A percentile compares a stretch with the other conserved stretches of the same genome.
Conservation (phyloP, 257 asterid genomes). For the Rubia yunnanensis region DNA sequence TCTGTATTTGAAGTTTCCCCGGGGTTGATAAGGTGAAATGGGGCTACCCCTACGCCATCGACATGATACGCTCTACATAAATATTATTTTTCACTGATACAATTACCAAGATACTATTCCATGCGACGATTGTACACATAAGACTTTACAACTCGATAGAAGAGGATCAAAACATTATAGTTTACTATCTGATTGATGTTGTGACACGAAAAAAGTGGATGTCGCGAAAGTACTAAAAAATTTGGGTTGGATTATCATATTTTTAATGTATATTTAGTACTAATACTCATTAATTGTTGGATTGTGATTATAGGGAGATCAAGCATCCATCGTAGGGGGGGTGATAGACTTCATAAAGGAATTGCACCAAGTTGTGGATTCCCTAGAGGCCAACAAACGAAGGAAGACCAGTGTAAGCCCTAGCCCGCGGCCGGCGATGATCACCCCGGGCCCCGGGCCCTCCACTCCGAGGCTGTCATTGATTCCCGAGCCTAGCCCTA, state of each 20-base stretch:
- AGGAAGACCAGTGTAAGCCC: slow-evolving; percentile 57
- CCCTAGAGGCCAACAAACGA: slow-evolving; percentile 68
- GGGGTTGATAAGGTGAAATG: too few species aligned
- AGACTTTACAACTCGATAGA: too few species aligned
- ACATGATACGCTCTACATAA: too few species aligned
- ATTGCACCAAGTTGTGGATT: slow-evolving; percentile 65
- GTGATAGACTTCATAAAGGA: slow-evolving; percentile 93
- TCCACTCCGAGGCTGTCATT: slow-evolving; percentile 39
- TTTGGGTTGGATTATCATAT: neutral
- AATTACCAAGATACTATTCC: too few species aligned
- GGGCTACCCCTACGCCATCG: too few species aligned
- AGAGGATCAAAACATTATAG: too few species aligned
- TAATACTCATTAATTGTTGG: neutral
- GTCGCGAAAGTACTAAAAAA: too few species aligned
- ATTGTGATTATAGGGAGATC: slow-evolving; percentile 47
- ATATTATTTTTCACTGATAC: too few species aligned
- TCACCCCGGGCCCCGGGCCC: slow-evolving; percentile 15
- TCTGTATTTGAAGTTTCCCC: too few species aligned
- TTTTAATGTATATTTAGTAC: neutral
- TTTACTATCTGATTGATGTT: too few species aligned
- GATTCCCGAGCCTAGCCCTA: slow-evolving; percentile 33
- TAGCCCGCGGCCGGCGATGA: slow-evolving; percentile 22
- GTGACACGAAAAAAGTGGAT: too few species aligned
- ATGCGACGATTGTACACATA: too few species aligned
- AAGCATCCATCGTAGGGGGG: slow-evolving; percentile 92